Evolutionary conservation across 305 asterid genomes (phyloP), one percentile per base, ranked within the genome.

Genomic region (Fraxinus paxiana): DNA sequence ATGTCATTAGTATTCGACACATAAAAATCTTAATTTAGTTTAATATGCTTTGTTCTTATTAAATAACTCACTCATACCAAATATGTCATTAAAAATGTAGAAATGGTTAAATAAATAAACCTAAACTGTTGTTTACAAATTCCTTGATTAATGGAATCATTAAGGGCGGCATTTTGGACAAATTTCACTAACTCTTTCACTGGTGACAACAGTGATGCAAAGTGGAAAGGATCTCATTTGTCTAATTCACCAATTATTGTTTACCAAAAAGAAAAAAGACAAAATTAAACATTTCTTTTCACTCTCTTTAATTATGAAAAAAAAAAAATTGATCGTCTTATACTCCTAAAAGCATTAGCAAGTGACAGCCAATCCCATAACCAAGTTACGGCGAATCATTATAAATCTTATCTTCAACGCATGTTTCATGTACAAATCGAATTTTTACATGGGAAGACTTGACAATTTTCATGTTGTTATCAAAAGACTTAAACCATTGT

Each of bases 101-200:
- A 13, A 67, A 35, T 20, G 2, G 5, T 13, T 24, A 6, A 35
- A 67, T 61, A 61, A 22, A 22, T 5, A 67, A 4, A 67, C 74
- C 41, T 67, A 28, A 67, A 69, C n/a, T 69, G 15, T 69, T 6
- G 6, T 61, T 61, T 22, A 26, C 30, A 43, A 10, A 69, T 65
- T 67, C 30, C 15, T 37, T 69, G 6, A 69, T 41, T 28, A 5
- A 59, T 34, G 37, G 56, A n/a, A 38, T 15, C 15, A 69, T 67
- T 5, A 15, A 10, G 82, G 82, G 51, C 77, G 82, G 77, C 82
- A 28, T n/a, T 26, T 79, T 79, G 30, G 22, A 79, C 76, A 67
- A 69, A 41, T 69, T 69, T 38, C 24, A 69, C 13, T 0, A 28
- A 67, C 69, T 79, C 46, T 79, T 69, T 69, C 70, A 15, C 59